phyloP scores from a whole-genome alignment of 345 rosid species.

The Heritiera littoralis region DNA sequence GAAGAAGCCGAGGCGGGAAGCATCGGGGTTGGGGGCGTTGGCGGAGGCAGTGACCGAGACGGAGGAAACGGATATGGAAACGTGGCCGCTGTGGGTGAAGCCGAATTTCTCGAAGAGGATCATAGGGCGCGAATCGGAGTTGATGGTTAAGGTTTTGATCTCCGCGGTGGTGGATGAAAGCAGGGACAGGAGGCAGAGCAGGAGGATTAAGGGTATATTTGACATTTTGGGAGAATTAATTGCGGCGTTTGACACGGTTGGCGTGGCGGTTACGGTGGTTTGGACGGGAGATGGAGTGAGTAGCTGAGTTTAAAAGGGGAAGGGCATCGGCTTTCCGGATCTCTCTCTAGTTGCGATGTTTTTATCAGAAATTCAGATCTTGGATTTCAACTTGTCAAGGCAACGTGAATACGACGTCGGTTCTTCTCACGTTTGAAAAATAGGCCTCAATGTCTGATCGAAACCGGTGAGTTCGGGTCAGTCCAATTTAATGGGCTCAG shows the following conservation, averaged over 20 bases:
- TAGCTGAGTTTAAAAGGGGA: not conserved
- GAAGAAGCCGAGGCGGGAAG: conserved; percentile 88
- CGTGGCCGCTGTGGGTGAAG: conserved; percentile 83
- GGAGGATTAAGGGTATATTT: conserved; percentile 35
- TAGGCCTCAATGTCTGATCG: not conserved
- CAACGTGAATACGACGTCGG: conserved; percentile 7
- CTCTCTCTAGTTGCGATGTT: not conserved
- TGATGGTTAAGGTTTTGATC: conserved; percentile 66
- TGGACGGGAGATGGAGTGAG: not conserved
- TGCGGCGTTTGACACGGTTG: not conserved
- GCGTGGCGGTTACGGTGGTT: not conserved
- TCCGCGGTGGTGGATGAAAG: conserved; percentile 50
- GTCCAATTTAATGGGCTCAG: not conserved
- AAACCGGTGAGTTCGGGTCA: not conserved
- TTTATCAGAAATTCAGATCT: not conserved
- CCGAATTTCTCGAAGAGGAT: conserved; percentile 97
- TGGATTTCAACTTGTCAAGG: not conserved
- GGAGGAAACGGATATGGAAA: conserved; percentile 55
- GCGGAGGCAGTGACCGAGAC: conserved; percentile 60
- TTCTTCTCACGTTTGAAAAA: fast-evolving
- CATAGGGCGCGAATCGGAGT: conserved; percentile 78
- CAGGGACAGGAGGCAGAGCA: conserved; percentile 37
- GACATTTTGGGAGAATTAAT: conserved; percentile 34
- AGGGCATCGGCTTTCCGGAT: conserved; percentile 13
- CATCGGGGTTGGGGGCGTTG: conserved; percentile 47